Conservation (phyloP, 352 stramenopile genomes). For the Lagenidium sp. region DNA sequence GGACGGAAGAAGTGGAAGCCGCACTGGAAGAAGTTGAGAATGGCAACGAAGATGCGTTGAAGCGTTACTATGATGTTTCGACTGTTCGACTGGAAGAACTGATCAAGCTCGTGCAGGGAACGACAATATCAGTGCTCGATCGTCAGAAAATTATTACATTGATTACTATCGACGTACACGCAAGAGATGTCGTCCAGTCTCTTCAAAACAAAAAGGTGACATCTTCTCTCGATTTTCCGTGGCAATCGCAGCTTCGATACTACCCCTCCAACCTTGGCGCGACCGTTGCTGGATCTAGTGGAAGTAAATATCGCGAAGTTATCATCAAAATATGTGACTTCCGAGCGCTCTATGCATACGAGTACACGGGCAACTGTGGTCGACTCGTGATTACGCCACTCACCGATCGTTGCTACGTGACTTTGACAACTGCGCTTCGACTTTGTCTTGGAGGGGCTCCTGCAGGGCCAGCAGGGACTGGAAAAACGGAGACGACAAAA, state of each 20-base stretch:
- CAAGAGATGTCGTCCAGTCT: slow-evolving; percentile 91
- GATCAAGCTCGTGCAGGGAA: slow-evolving; percentile 91
- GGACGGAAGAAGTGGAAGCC: slow-evolving; percentile 88
- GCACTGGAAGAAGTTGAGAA: slow-evolving; percentile 93
- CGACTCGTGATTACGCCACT: slow-evolving; percentile 78
- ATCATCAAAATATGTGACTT: slow-evolving; percentile 90
- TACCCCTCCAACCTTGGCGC: slow-evolving; percentile 51
- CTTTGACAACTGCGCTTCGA: slow-evolving; percentile 68
- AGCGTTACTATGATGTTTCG: slow-evolving; percentile 91
- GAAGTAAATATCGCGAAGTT: slow-evolving; percentile 47
- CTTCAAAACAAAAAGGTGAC: slow-evolving; percentile 91
- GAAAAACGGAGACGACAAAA: slow-evolving; percentile 85
- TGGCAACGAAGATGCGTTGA: slow-evolving; percentile 92
- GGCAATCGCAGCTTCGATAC: slow-evolving; percentile 94
- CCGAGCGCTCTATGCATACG: slow-evolving; percentile 90
- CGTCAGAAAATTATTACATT: slow-evolving; percentile 95
- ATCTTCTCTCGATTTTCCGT: slow-evolving; percentile 89
- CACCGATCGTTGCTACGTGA: slow-evolving; percentile 82
- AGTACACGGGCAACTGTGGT: slow-evolving; percentile 94
- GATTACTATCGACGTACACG: slow-evolving; percentile 96
- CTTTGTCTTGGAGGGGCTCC: slow-evolving; percentile 74
- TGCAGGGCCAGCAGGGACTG: slow-evolving; percentile 70
- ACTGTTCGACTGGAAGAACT: slow-evolving; percentile 88
- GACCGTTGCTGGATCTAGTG: slow-evolving; percentile 13
- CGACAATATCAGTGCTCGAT: slow-evolving; percentile 38